Evolutionary conservation across 257 asterid genomes (phyloP).

Genomic region (Fraxinus pennsylvanica): DNA sequence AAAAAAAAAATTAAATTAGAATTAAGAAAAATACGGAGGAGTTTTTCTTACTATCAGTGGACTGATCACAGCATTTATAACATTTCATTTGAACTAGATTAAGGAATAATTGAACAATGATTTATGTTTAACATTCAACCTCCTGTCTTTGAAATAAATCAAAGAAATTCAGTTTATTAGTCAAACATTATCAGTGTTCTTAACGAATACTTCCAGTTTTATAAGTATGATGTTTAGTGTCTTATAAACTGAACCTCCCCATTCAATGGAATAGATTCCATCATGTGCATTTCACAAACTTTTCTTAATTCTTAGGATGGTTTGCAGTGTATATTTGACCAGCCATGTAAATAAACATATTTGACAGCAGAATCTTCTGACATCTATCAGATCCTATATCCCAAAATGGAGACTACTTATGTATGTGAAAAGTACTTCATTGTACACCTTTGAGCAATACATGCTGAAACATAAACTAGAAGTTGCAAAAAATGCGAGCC

Average conservation of each 20-base stretch:
- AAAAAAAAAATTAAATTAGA: too few species aligned
- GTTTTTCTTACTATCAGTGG: neutral
- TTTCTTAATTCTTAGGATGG: neutral
- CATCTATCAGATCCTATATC: neutral
- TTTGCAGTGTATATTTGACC: neutral
- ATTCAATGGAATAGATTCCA: neutral
- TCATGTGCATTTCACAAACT: neutral
- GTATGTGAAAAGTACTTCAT: neutral
- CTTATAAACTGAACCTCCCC: neutral
- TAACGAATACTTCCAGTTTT: neutral
- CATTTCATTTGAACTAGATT: neutral
- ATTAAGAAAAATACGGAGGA: neutral
- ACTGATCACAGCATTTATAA: neutral
- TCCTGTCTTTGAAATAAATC: neutral
- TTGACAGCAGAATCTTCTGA: neutral
- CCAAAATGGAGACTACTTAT: neutral
- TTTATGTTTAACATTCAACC: neutral
- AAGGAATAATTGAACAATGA: neutral
- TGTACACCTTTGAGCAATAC: slow-evolving; percentile 8
- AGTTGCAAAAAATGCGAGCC: slow-evolving; percentile 1
- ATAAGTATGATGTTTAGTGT: neutral
- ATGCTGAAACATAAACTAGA: slow-evolving; percentile 14
- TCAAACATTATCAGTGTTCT: neutral
- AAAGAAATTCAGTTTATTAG: neutral
- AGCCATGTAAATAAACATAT: neutral